Evolutionary conservation across 2,329 filamentous ascomycete genomes (phyloP).

Genomic region (Achaetomium macrosporum): DNA sequence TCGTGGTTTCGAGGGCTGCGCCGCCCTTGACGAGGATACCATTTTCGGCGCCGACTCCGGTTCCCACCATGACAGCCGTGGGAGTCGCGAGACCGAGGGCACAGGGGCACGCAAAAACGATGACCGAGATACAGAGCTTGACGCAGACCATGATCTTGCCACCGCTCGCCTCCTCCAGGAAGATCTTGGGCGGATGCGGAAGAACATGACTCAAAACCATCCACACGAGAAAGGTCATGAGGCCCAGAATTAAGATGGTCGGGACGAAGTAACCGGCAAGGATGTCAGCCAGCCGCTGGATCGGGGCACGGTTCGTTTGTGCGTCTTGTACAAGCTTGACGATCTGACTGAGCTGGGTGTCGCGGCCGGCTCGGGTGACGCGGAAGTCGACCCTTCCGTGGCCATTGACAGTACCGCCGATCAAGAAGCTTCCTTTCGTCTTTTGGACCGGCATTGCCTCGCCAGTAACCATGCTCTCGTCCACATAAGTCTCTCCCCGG

Average conservation of each 20-base stretch:
- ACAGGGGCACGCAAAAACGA: slow-evolving; percentile 96
- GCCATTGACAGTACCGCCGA: slow-evolving; percentile 94
- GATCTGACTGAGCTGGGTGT: slow-evolving; percentile 96
- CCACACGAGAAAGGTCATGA: slow-evolving; percentile 83
- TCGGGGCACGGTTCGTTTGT: slow-evolving; percentile 88
- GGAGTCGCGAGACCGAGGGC: slow-evolving; percentile 93
- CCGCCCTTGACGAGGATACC: slow-evolving; percentile 98
- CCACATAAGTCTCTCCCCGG: slow-evolving; percentile 84
- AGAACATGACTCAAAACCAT: slow-evolving; percentile 90
- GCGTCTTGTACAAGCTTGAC: slow-evolving; percentile 98
- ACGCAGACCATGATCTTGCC: slow-evolving; percentile 95
- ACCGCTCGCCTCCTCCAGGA: slow-evolving; percentile 71
- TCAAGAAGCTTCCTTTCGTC: slow-evolving; percentile 68
- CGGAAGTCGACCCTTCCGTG: slow-evolving; percentile 87
- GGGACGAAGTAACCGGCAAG: slow-evolving; percentile 94
- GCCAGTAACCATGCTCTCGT: slow-evolving; percentile 98
- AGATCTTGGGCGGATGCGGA: slow-evolving; percentile 79
- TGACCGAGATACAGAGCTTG: slow-evolving; percentile 96
- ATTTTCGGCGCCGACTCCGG: slow-evolving; percentile 90
- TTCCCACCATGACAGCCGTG: slow-evolving; percentile 97
- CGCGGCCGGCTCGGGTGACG: slow-evolving; percentile 84
- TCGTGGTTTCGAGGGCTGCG: slow-evolving; percentile 82
- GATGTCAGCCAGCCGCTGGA: slow-evolving; percentile 85
- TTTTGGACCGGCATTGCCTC: slow-evolving; percentile 95
- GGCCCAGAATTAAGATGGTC: slow-evolving; percentile 74